These are phyloP conservation scores for Suhomyces sp. DNA, from an alignment of 805 yeast genomes.

Conservation along the genomic window DNA sequence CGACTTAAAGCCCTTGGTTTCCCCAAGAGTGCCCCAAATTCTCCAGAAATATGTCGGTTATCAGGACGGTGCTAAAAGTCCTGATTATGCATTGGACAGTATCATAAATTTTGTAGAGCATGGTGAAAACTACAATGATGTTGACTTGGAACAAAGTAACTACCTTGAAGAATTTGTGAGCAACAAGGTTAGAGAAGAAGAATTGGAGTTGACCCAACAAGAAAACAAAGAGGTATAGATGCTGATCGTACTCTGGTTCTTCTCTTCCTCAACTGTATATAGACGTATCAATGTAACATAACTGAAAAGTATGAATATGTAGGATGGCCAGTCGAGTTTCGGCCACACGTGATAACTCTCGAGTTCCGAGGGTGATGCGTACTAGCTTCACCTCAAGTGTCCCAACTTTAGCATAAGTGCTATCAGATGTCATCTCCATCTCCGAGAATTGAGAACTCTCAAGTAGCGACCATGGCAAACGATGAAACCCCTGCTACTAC, in stretches of 20 bases:
- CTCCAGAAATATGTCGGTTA: conserved; percentile 69
- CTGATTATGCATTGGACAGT: conserved; percentile 67
- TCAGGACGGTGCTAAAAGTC: conserved; percentile 66
- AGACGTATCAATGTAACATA: not conserved
- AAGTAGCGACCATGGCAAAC: not conserved
- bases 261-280: not conserved
- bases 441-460: not conserved
- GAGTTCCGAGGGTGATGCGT: conserved; percentile 16
- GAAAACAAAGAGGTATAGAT: not conserved
- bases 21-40: conserved; percentile 68
- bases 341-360: not conserved
- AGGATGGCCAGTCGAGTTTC: not conserved
- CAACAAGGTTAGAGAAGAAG: conserved; percentile 20
- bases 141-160: conserved; percentile 32
- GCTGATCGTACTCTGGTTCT: not conserved
- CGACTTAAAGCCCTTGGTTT: conserved; percentile 70
- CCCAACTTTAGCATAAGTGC: not conserved
- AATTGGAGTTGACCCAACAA: conserved; percentile 11
- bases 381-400: not conserved
- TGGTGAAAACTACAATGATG: conserved; percentile 52
- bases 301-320: not conserved
- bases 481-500: conserved; percentile 20
- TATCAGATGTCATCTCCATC: not conserved
- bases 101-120: conserved; percentile 71
- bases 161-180: conserved; percentile 38